phyloP scores from a whole-genome alignment of 306 rosid genomes.

The Corylus heterophylla region DNA sequence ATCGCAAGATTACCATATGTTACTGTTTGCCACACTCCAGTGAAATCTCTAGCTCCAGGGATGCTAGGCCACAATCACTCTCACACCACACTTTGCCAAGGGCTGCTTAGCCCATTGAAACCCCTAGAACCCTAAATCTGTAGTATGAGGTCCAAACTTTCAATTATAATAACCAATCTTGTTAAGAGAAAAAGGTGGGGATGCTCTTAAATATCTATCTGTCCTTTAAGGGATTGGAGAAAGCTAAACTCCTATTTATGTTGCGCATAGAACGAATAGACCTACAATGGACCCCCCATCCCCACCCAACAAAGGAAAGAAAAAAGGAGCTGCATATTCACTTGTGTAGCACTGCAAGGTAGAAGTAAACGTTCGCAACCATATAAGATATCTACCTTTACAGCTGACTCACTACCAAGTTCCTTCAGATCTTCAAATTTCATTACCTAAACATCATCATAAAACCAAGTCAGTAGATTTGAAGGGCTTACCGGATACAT shows the following conservation, averaged over 20 bases:
- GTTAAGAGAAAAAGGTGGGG: no score
- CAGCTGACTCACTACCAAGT: slow-evolving; percentile 82
- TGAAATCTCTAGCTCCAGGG: background rate
- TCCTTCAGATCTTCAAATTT: slow-evolving; percentile 97
- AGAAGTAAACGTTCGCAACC: background rate
- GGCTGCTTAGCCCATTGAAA: background rate
- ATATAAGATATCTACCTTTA: slow-evolving; percentile 56
- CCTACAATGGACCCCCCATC: background rate
- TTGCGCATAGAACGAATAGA: background rate
- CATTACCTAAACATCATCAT: slow-evolving; percentile 67
- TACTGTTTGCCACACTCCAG: background rate
- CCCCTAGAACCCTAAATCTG: background rate
- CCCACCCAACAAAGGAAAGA: background rate
- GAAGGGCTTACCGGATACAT: slow-evolving; percentile 16
- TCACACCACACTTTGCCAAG: background rate
- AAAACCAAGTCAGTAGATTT: slow-evolving; percentile 17
- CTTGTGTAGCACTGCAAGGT: background rate
- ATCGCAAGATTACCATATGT: background rate
- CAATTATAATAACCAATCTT: background rate
- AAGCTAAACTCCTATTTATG: no score
- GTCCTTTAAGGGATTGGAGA: background rate
- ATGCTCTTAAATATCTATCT: background rate
- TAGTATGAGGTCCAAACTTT: background rate
- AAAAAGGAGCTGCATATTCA: background rate
- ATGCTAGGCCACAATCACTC: background rate